phyloP scores from a whole-genome alignment of 768 basidiomycete species.

The Agaricus sinodeliciosus region DNA sequence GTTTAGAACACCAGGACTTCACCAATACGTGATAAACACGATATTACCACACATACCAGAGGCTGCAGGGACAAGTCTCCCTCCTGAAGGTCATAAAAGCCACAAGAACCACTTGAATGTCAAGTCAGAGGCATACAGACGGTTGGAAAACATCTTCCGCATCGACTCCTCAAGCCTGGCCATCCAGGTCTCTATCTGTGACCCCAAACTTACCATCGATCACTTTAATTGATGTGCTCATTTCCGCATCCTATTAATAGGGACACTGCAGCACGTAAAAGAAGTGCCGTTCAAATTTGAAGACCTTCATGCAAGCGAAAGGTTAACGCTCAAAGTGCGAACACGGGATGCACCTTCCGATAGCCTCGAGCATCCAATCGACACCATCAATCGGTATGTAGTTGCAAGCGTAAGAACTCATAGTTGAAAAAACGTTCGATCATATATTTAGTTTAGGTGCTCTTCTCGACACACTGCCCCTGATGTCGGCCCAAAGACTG shows the following conservation, averaged over 20 bases:
- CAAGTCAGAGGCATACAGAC: conserved; percentile 42
- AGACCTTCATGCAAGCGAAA: neutral
- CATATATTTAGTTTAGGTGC: neutral
- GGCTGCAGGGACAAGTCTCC: conserved; percentile 23
- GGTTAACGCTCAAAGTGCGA: conserved; percentile 6
- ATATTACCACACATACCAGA: conserved; percentile 35
- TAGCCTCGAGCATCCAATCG: conserved; percentile 28
- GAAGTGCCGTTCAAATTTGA: neutral
- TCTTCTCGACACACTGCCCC: conserved; percentile 30
- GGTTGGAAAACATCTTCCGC: conserved; percentile 40
- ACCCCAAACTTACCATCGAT: neutral
- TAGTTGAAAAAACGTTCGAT: neutral
- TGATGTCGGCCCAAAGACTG: conserved; percentile 42
- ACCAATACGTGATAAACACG: conserved; percentile 39
- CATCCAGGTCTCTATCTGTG: neutral
- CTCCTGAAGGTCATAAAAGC: conserved; percentile 37
- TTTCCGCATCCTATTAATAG: neutral
- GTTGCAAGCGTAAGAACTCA: neutral
- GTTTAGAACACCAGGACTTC: conserved; percentile 31
- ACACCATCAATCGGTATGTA: conserved; percentile 37
- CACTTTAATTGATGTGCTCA: neutral
- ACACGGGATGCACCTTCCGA: conserved; percentile 22
- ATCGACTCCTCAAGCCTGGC: conserved; percentile 19
- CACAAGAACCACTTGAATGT: conserved; percentile 36
- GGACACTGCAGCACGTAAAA: conserved; percentile 1